Base-by-base conservation (phyloP, 495 filamentous ascomycete species). In the Penicillium bovifimosum region DNA sequence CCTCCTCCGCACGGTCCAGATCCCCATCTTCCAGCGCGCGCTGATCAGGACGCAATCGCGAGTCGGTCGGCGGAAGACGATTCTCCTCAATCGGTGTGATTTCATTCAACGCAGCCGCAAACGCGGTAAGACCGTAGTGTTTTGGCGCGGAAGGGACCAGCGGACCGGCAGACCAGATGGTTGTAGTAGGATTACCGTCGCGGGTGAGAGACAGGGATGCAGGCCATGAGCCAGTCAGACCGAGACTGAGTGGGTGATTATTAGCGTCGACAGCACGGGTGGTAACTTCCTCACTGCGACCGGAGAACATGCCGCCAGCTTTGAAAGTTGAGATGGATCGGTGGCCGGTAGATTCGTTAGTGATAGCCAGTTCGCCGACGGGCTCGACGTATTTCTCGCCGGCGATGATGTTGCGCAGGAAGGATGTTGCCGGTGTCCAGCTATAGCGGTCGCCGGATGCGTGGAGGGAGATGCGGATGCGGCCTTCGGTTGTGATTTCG, bases 361-460 rank as follows among this genome's bases (percentile, higher is more conserved):
- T 68, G 20, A 98, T 80, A 14, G 83, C 80, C 83, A 97, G 88
- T 46, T 80, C 86, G 14, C 90, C 90, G 9, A 96, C 88, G 1
- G 93, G 93, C 70, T 98, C 93, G 28, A 96, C 86, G 64, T 97
- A 98, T 71, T 96, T 97, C 72, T 98, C 93, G 24, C 93, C 93
- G 47, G 93, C 91, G 56, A 98, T 93, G 53, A 98, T 89, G 61
- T 98, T 98, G 40, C 93, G 84, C 48, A 98, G 76, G 69, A 96
- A 97, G 47, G 84, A 86, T 9, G 90, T 96, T 10, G 91, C 87
- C 6, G 85, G 77, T 20, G 77, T 83, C 87, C 89, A 97, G 63
- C 83, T 88, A 70, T 86, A 98, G 50, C 79, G 76, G 59, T 96
- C 92, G 40, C 85, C 83, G 0, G 68, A 80, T 10, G 75, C 74